A percentile compares a stretch with the other conserved stretches of the same genome.
Conservation (phyloP, 192 early-diverging fungal species). For the Coemansia sp. region DNA sequence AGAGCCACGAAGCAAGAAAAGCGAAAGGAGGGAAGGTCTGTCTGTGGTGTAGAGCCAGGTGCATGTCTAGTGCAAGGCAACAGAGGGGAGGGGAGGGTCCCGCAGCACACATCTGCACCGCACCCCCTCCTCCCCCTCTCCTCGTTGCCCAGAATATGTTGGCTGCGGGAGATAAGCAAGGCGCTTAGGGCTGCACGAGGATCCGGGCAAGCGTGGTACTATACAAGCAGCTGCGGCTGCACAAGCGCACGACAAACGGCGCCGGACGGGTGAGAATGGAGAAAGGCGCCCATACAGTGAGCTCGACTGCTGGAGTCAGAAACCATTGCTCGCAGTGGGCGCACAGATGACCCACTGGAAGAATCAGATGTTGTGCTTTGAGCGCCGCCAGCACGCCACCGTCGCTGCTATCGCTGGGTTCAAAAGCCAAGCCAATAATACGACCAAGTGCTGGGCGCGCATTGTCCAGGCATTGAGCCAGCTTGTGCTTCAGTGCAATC, state of each 20-base stretch:
- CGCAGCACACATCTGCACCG: not conserved
- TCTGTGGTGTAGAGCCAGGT: not conserved
- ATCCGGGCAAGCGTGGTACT: constrained; percentile 9
- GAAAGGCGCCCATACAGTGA: constrained; percentile 35
- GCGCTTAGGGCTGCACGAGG: constrained; percentile 7
- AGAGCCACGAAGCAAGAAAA: not conserved
- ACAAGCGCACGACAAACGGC: constrained; percentile 37
- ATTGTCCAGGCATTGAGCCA: constrained; percentile 26
- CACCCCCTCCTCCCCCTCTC: too few species aligned
- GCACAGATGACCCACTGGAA: constrained; percentile 36
- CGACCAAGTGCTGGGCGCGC: constrained; percentile 31
- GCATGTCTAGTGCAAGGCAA: not conserved
- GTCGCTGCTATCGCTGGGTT: constrained; percentile 1
- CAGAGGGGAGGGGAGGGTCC: not conserved
- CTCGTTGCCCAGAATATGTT: not conserved
- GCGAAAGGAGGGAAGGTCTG: too few species aligned
- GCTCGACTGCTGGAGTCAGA: constrained; percentile 27
- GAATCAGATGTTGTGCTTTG: constrained; percentile 30
- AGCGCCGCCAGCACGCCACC: constrained; percentile 26
- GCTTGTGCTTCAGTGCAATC: constrained; percentile 25
- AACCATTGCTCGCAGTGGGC: constrained; percentile 39
- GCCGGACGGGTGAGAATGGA: constrained; percentile 23
- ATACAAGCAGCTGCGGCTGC: constrained; percentile 35
- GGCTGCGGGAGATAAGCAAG: not conserved
- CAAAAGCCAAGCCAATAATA: constrained; percentile 26